phyloP scores from a whole-genome alignment of 2,329 filamentous ascomycete species.

The Verticillium tricorpus region DNA sequence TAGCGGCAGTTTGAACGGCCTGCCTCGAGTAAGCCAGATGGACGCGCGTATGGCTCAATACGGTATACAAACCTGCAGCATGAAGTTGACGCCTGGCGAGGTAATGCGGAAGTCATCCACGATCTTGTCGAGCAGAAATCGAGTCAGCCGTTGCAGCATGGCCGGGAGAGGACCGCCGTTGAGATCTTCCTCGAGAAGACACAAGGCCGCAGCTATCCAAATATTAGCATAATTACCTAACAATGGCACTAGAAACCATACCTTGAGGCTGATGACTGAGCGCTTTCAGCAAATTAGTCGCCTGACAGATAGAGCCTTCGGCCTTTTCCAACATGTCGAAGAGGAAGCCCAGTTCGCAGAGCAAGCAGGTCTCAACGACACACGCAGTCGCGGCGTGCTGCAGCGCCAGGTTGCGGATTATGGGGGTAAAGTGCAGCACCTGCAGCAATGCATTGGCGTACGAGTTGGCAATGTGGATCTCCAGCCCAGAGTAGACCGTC shows the following conservation, averaged over 20 bases:
- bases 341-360: constrained; percentile 92
- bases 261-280: constrained; percentile 79
- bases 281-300: constrained; percentile 88
- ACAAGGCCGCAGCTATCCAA: constrained; percentile 59
- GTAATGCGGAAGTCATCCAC: constrained; percentile 70
- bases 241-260: constrained; percentile 20
- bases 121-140: constrained; percentile 82
- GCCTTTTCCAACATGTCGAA: constrained; percentile 99
- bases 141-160: constrained; percentile 81
- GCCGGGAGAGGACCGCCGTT: constrained; percentile 68
- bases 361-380: constrained; percentile 73
- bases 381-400: constrained; percentile 86
- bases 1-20: constrained; percentile 65
- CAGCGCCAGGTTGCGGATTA: constrained; percentile 82
- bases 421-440: constrained; percentile 83
- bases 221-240: constrained; percentile 14
- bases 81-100: constrained; percentile 52
- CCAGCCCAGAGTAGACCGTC: constrained; percentile 83
- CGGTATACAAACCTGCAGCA: constrained; percentile 57
- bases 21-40: constrained; percentile 21
- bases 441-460: constrained; percentile 93
- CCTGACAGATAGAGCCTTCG: constrained; percentile 88
- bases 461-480: constrained; percentile 95
- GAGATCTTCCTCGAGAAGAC: constrained; percentile 79
- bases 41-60: not conserved